Conservation (phyloP, 2,329 filamentous ascomycete genomes). For the Leptographium lundbergii region DNA sequence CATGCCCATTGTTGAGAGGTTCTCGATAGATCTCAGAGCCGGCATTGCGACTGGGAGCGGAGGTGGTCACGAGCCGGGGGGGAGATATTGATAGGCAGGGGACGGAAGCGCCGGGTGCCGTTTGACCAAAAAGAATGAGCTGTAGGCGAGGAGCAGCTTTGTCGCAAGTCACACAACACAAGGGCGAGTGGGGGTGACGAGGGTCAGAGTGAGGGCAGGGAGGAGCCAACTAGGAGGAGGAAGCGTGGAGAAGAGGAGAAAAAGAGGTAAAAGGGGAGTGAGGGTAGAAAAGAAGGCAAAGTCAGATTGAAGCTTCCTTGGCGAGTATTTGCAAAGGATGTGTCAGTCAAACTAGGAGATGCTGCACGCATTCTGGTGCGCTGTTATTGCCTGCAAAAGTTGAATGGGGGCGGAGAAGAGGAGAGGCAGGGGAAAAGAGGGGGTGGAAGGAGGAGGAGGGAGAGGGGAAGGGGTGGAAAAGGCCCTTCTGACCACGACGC, state of each 20-base stretch:
- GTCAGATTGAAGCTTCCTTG: background rate
- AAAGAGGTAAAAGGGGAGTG: background rate
- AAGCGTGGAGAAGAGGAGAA: background rate
- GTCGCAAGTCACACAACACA: background rate
- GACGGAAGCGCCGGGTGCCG: background rate
- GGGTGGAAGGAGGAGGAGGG: background rate
- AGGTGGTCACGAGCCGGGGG: background rate
- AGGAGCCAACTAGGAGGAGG: background rate
- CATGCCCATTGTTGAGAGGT: conserved; percentile 21
- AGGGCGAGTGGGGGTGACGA: background rate
- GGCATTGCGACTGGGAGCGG: conserved; percentile 26
- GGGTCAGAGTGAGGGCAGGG: background rate
- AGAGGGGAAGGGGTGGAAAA: background rate
- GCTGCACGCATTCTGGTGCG: background rate
- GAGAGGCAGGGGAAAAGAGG: background rate
- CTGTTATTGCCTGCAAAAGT: background rate
- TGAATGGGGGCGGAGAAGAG: background rate
- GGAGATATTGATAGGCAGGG: background rate
- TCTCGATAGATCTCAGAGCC: conserved; percentile 40
- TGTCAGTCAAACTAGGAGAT: background rate
- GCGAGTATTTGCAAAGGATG: background rate
- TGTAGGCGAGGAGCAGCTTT: background rate
- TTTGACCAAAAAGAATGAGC: background rate
- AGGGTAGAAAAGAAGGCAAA: background rate
- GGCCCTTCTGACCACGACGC: background rate